Base-by-base conservation (phyloP, 2,329 filamentous ascomycete species). In the Emergomyces pasteurianus region DNA sequence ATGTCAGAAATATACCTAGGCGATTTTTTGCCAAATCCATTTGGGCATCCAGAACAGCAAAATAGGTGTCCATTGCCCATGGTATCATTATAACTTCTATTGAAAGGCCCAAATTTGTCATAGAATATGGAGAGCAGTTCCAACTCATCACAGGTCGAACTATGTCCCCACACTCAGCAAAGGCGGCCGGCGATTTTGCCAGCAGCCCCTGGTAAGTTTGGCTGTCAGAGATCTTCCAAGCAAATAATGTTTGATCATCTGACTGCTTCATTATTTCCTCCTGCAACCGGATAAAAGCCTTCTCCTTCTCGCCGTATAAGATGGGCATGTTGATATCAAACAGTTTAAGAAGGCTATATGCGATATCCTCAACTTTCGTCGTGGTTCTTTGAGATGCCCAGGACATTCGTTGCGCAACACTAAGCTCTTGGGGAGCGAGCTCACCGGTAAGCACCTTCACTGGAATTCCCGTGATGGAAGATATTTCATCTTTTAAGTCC, bases 341-440 rank as follows among this genome's bases (percentile, higher is more conserved):
- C 0, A 72, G 16, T 1, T 70, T 70, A 16, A 73, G 40, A 12
- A 72, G 62, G 54, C 67, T 65, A 60, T 72, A 73, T 2, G 71
- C 69, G 1, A 58, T 59, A 56, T 71, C 69, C 42, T 70, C 68
- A 2, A 63, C 18, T 40, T 65, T 58, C 0, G 67, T 65, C 7
- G 70, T 70, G 26, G 52, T 38, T 34, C 70, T 52, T 9, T 54
- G 28, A 1, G 69, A 57, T 0, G 70, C 70, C 70, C 69, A 71
- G 10, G 65, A 67, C 67, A 71, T 69, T 3, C 62, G 54, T 52
- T 64, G 55, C 9, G 62, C 63, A 23, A 65, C 43, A 8, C 64
- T 66, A 21, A 59, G 26, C 6, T 49, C 36, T 10, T 59, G 38
- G n/a, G 49, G 50, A 14, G 46, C 49, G 18, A 55, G 12, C 12